Evolutionary conservation across 73 alveolate species (phyloP), one percentile per base, ranked within the genome.

Genomic region (Symbiodinium natans): DNA sequence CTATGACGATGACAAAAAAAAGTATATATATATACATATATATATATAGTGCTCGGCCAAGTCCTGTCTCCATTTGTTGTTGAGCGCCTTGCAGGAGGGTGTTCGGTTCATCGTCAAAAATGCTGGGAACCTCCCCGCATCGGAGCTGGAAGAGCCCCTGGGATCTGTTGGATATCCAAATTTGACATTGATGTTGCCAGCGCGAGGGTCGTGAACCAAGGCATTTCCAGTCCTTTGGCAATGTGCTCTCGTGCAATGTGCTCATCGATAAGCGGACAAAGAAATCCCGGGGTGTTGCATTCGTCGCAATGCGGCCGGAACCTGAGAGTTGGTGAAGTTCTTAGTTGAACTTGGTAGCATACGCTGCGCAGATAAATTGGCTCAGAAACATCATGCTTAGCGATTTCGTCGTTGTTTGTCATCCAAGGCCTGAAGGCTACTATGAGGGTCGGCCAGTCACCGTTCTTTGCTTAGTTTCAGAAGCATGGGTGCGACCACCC

Each of bases 221-320:
- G 85, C 74, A 87, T 34, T 87, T 87, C 68, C 85, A 54, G 68
- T 46, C 40, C 84, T 87, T 59, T 33, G 94, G 85, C 31, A 48
- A 82, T 23, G 94, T 87, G 71, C 85, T 87, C 41, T 56, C 85
- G 33, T 87, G 94, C 85, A 87, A 87, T 38, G 94, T 87, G 71
- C 85, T 87, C 85, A 54, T 38, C 41, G 94, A 87, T 42, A 87
- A 87, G 94, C 94, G 94, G 74, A 87, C 94, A 25, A 87, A 87
- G 94, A 87, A 87, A 48, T 87, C 94, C 38, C 94, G 94, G 21
- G 94, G 94, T 15, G 94, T 87, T 40, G 94, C 94, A 41, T 87
- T 87, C 33, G 41, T 43, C 68, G 43, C 85, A 5, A 33, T 87
- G 43, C 38, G 85, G 94, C 90, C 21, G 39, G 40, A 71, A 29